Percentiles rank a stretch among this genome's conserved stretches.
Evolutionary conservation across 345 rosid species (phyloP).

Genomic region (Euphorbia pulcherrima): DNA sequence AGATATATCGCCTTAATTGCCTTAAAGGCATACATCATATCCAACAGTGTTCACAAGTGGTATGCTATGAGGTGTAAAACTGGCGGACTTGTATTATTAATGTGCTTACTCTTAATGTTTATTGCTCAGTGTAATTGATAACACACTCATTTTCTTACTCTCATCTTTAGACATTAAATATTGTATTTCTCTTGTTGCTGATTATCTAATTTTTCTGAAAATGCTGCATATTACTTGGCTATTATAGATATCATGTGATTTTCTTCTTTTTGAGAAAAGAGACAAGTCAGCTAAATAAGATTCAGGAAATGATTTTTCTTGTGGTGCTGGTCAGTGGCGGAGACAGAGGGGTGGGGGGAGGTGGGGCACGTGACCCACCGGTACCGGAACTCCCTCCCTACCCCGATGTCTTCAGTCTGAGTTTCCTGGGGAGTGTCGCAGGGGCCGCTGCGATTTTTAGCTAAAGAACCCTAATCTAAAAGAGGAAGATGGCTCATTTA

Average conservation of each 20-base stretch:
- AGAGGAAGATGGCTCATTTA: too few species aligned
- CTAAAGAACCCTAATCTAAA: too few species aligned
- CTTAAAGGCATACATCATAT: too few species aligned
- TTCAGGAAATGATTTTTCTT: slow-evolving; percentile 57
- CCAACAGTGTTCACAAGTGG: background rate
- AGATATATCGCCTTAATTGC: too few species aligned
- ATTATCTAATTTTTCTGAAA: background rate
- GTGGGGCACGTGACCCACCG: too few species aligned
- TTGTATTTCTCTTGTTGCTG: too few species aligned
- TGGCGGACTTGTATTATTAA: background rate
- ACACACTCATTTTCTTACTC: background rate
- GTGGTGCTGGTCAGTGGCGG: too few species aligned
- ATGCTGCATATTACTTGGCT: background rate
- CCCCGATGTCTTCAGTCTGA: too few species aligned
- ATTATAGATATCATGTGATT: slow-evolving; percentile 78
- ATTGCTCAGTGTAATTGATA: background rate
- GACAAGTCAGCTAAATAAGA: slow-evolving; percentile 56
- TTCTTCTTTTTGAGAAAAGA: slow-evolving; percentile 79
- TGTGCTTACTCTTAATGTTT: background rate
- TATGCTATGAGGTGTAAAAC: background rate
- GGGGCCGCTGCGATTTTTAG: too few species aligned
- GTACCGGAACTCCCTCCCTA: too few species aligned
- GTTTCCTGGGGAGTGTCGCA: too few species aligned
- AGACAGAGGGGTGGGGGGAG: too few species aligned
- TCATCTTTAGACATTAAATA: background rate